These are phyloP conservation scores for Hypomontagnella monticulosa DNA, from an alignment of 495 filamentous ascomycete genomes.

Conservation along the genomic window DNA sequence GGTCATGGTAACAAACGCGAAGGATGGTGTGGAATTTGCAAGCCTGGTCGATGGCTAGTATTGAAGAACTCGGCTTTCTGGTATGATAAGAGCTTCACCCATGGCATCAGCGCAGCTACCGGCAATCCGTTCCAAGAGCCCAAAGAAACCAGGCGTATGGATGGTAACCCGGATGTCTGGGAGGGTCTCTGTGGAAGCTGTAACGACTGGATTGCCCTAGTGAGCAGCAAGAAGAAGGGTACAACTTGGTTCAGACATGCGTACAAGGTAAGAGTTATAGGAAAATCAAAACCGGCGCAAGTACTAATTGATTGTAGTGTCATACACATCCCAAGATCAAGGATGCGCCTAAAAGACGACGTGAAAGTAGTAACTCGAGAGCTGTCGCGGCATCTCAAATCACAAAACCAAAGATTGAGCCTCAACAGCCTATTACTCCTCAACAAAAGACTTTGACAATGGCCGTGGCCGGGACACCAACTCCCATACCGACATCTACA, in stretches of 20 bases:
- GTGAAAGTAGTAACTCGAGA: constrained; percentile 67
- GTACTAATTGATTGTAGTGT: constrained; percentile 60
- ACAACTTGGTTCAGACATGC: constrained; percentile 87
- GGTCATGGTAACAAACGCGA: constrained; percentile 84
- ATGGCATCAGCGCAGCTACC: constrained; percentile 81
- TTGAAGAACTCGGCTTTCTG: constrained; percentile 86
- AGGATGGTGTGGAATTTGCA: constrained; percentile 87
- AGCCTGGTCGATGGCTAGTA: constrained; percentile 81
- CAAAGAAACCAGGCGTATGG: constrained; percentile 74
- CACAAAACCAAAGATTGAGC: constrained; percentile 52
- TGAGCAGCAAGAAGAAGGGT: constrained; percentile 86
- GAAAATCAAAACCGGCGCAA: not conserved
- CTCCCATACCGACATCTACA: constrained; percentile 42
- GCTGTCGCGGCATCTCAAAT: constrained; percentile 47
- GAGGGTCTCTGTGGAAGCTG: constrained; percentile 81
- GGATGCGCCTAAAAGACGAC: constrained; percentile 74
- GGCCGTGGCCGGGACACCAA: constrained; percentile 49
- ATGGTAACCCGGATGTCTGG: constrained; percentile 83
- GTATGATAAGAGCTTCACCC: constrained; percentile 87
- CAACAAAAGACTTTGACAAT: constrained; percentile 53
- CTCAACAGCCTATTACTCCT: constrained; percentile 49
- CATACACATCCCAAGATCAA: constrained; percentile 79
- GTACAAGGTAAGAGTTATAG: constrained; percentile 71
- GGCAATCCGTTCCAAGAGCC: constrained; percentile 78
- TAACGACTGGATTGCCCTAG: constrained; percentile 79